Percentiles rank a stretch among this genome's conserved stretches.
phyloP scores from a whole-genome alignment of 2,329 filamentous ascomycete genomes.

The Coniella vitis region DNA sequence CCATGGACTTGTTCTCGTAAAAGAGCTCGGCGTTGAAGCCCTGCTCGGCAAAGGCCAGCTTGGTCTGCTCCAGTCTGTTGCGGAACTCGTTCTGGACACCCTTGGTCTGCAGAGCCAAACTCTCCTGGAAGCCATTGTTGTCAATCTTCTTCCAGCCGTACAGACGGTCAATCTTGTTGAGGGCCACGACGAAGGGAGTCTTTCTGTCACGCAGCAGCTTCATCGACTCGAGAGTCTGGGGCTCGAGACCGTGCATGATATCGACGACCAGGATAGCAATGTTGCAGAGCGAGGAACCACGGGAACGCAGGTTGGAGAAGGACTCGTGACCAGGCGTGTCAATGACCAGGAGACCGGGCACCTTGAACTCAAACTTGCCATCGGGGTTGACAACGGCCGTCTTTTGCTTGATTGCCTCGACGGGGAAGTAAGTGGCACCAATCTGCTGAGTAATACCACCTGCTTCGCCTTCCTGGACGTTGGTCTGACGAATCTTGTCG shows the following conservation, averaged over 20 bases:
- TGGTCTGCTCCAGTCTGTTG: conserved; percentile 83
- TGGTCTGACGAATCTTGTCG: conserved; percentile 97
- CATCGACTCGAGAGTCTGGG: conserved; percentile 97
- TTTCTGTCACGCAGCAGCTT: conserved; percentile 83
- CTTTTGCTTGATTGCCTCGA: conserved; percentile 88
- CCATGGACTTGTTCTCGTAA: conserved; percentile 98
- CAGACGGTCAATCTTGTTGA: conserved; percentile 99
- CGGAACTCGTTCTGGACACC: conserved; percentile 91
- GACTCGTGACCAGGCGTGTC: conserved; percentile 99
- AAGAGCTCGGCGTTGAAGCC: conserved; percentile 96
- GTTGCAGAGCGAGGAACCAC: conserved; percentile 97
- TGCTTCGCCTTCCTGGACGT: conserved; percentile 97
- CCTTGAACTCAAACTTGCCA: conserved; percentile 88
- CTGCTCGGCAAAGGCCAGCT: conserved; percentile 90
- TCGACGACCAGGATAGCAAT: conserved; percentile 98
- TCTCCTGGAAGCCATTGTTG: conserved; percentile 97
- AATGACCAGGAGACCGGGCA: conserved; percentile 92
- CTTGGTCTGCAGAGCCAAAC: conserved; percentile 82
- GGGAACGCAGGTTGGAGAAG: conserved; percentile 94
- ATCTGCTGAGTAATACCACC: conserved; percentile 99
- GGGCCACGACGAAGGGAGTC: conserved; percentile 95
- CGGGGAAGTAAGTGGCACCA: conserved; percentile 97
- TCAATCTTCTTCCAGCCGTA: conserved; percentile 99
- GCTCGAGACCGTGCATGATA: conserved; percentile 99
- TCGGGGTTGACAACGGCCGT: conserved; percentile 90